A percentile compares a stretch with the other conserved stretches of the same genome.
Conservation (phyloP, 2,329 filamentous ascomycete species). For the Stagonosporopsis chrysanthemi region DNA sequence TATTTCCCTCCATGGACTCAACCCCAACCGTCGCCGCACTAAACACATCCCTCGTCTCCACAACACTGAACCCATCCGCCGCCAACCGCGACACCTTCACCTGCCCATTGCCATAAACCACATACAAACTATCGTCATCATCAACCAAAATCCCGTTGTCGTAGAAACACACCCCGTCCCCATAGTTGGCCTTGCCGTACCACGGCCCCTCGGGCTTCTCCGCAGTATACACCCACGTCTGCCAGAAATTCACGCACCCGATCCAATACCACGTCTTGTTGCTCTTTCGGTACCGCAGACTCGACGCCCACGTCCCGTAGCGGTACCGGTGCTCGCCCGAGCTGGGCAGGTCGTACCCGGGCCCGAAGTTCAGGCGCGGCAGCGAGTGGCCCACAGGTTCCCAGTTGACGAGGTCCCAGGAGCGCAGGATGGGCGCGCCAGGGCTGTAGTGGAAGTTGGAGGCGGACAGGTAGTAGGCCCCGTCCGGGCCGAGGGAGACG, state of each 20-base stretch:
- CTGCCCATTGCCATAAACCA: slow-evolving; percentile 58
- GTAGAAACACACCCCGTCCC: slow-evolving; percentile 56
- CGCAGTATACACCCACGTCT: slow-evolving; percentile 63
- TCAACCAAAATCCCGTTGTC: slow-evolving; percentile 63
- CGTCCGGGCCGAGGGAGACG: slow-evolving; percentile 50
- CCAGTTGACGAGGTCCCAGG: slow-evolving; percentile 60
- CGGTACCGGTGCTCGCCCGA: slow-evolving; percentile 55
- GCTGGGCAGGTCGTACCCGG: slow-evolving; percentile 53
- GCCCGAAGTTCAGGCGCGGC: slow-evolving; percentile 32
- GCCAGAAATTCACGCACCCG: slow-evolving; percentile 61
- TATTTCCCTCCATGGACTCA: slow-evolving; percentile 54
- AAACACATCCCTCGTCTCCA: slow-evolving; percentile 54
- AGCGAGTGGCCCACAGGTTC: slow-evolving; percentile 44
- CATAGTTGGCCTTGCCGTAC: slow-evolving; percentile 40
- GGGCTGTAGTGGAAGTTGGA: slow-evolving; percentile 63
- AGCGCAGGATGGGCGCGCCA: slow-evolving; percentile 61
- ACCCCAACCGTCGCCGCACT: slow-evolving; percentile 19
- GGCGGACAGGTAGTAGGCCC: slow-evolving; percentile 57
- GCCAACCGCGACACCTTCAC: slow-evolving; percentile 58
- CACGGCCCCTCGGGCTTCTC: slow-evolving; percentile 43
- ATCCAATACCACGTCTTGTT: slow-evolving; percentile 62
- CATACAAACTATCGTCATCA: slow-evolving; percentile 63
- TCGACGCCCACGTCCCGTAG: slow-evolving; percentile 61
- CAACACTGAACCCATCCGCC: slow-evolving; percentile 53
- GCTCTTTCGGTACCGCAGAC: slow-evolving; percentile 57